A percentile compares a stretch with the other conserved stretches of the same genome.
These are phyloP conservation scores for Penicillium samsonianum DNA, from an alignment of 495 filamentous ascomycete genomes.

Conservation along the genomic window DNA sequence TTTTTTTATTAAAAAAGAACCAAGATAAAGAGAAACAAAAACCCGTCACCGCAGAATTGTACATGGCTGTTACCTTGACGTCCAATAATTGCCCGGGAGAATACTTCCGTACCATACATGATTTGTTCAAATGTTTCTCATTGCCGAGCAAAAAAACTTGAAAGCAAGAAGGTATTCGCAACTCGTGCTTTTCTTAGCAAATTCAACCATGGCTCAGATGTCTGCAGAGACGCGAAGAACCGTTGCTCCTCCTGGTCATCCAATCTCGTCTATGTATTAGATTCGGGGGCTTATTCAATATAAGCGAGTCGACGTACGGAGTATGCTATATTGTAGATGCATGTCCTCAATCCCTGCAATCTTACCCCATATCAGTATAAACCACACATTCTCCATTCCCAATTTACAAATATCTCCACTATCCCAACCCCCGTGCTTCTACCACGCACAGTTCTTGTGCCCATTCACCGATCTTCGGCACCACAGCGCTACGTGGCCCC, in stretches of 20 bases:
- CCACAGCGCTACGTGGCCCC: background rate
- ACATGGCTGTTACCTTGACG: background rate
- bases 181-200: too few species aligned
- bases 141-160: background rate
- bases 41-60: background rate
- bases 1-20: background rate
- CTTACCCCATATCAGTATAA: background rate
- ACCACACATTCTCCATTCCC: background rate
- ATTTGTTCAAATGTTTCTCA: background rate
- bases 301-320: background rate
- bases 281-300: background rate
- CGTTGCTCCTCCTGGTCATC: background rate
- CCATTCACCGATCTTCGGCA: background rate
- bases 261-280: background rate
- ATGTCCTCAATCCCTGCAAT: background rate
- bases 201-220: background rate
- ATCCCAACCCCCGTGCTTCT: background rate
- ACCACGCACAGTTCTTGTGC: background rate
- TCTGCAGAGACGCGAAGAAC: background rate
- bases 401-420: background rate
- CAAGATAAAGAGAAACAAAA: background rate
- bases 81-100: slow-evolving; percentile 6
- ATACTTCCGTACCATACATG: slow-evolving; percentile 8
- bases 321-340: background rate
- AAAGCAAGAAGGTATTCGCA: background rate